Evolutionary conservation across 441 rosid genomes (phyloP).

Genomic region (Dalechampia spathulata): DNA sequence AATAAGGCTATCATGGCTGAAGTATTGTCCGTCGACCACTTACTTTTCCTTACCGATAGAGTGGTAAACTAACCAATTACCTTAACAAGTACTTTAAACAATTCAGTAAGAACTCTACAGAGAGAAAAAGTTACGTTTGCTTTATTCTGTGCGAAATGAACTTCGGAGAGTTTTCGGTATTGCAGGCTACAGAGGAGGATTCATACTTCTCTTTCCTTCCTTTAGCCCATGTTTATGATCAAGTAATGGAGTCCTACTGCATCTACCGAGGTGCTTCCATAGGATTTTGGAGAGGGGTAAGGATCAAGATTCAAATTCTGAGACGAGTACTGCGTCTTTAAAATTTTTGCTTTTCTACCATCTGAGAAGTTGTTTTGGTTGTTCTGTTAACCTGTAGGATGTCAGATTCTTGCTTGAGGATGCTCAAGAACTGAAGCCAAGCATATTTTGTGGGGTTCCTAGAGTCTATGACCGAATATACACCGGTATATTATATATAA

Average conservation of each 20-base stretch:
- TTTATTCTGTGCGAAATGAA: too few species aligned
- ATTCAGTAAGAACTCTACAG: background rate
- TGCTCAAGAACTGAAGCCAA: constrained; percentile 75
- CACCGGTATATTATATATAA: constrained; percentile 36
- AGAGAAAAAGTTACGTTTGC: background rate
- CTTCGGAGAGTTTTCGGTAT: too few species aligned
- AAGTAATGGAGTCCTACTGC: constrained; percentile 71
- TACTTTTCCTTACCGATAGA: constrained; percentile 51
- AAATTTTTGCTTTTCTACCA: background rate
- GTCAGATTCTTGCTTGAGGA: constrained; percentile 68
- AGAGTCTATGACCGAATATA: constrained; percentile 80
- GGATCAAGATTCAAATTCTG: constrained; percentile 10
- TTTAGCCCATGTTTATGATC: constrained; percentile 86
- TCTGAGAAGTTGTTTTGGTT: background rate
- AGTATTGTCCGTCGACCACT: constrained; percentile 64
- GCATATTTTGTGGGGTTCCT: constrained; percentile 76
- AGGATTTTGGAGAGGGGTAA: constrained; percentile 90
- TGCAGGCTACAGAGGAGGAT: constrained; percentile 68
- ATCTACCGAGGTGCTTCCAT: constrained; percentile 66
- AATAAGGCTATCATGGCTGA: constrained; percentile 58
- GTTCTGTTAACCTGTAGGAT: constrained; percentile 35
- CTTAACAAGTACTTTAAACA: background rate
- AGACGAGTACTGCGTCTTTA: background rate
- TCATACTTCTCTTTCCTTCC: constrained; percentile 87
- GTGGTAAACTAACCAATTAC: constrained; percentile 31